These are phyloP conservation scores for Begonia loranthoides DNA, from an alignment of 306 rosid genomes.

Conservation along the genomic window DNA sequence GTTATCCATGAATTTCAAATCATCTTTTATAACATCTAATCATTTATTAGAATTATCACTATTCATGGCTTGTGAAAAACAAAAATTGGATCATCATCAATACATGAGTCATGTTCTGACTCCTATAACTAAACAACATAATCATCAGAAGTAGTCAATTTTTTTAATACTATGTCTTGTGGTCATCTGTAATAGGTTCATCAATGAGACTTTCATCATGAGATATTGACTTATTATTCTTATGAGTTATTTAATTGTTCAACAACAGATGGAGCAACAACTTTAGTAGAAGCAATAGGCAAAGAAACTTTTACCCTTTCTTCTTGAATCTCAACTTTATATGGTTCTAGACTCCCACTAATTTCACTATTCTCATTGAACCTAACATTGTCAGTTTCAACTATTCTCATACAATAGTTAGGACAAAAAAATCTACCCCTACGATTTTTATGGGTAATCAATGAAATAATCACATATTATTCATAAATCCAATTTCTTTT, in stretches of 20 bases:
- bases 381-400: not conserved
- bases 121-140: not conserved
- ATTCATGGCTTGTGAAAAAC: no score
- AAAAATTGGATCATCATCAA: no score
- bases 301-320: not conserved
- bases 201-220: not conserved
- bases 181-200: constrained; percentile 2
- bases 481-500: no score
- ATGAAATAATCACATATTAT: no score
- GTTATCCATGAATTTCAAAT: not conserved
- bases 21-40: not conserved
- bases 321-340: not conserved
- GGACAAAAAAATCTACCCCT: not conserved
- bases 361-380: not conserved
- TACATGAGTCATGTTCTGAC: no score
- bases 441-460: no score
- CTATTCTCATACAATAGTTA: not conserved
- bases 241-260: not conserved
- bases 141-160: not conserved
- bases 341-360: not conserved
- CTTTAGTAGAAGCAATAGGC: not conserved
- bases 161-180: not conserved
- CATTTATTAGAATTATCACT: no score
- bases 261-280: not conserved
- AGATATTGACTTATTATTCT: not conserved